phyloP scores from a whole-genome alignment of 805 yeast species.

The Priceomyces haplophilus region DNA sequence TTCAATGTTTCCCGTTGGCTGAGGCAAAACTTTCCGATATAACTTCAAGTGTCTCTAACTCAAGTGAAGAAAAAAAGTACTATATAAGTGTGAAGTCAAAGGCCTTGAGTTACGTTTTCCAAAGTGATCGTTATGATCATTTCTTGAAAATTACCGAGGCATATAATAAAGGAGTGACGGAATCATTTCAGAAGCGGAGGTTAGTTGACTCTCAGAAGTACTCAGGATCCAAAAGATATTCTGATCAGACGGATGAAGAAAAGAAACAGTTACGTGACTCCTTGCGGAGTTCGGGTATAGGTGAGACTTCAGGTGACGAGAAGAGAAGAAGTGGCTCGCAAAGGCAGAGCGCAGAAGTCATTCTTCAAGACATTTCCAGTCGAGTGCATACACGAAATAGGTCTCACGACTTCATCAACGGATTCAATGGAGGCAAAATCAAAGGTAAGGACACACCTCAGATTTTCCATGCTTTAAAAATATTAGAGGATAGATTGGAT shows the following conservation, averaged over 20 bases:
- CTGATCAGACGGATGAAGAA: constrained; percentile 26
- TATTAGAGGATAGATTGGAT: constrained; percentile 60
- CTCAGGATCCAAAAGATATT: not conserved
- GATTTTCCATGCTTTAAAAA: constrained; percentile 45
- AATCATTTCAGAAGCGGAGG: constrained; percentile 33
- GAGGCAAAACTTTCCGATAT: constrained; percentile 52
- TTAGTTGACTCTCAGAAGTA: constrained; percentile 17
- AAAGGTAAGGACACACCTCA: constrained; percentile 23
- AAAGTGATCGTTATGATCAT: constrained; percentile 59
- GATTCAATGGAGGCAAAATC: constrained; percentile 4
- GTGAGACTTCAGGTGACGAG: constrained; percentile 23
- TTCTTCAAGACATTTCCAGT: constrained; percentile 57
- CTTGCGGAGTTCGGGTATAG: constrained; percentile 51
- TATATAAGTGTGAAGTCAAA: constrained; percentile 48
- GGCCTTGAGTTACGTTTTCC: constrained; percentile 52
- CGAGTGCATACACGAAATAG: constrained; percentile 60
- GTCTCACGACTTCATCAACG: constrained; percentile 42
- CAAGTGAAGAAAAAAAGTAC: constrained; percentile 24
- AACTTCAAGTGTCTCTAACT: constrained; percentile 18
- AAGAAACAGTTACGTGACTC: constrained; percentile 39
- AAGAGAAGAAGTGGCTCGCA: constrained; percentile 24
- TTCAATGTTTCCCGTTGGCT: constrained; percentile 73
- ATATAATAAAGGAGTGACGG: constrained; percentile 60
- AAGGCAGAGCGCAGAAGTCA: constrained; percentile 36
- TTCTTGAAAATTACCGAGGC: constrained; percentile 52